Evolutionary conservation across 176 grass and related monocot genomes (phyloP), one percentile per base, ranked within the genome.

Genomic region (Hyparrhenia diplandra): DNA sequence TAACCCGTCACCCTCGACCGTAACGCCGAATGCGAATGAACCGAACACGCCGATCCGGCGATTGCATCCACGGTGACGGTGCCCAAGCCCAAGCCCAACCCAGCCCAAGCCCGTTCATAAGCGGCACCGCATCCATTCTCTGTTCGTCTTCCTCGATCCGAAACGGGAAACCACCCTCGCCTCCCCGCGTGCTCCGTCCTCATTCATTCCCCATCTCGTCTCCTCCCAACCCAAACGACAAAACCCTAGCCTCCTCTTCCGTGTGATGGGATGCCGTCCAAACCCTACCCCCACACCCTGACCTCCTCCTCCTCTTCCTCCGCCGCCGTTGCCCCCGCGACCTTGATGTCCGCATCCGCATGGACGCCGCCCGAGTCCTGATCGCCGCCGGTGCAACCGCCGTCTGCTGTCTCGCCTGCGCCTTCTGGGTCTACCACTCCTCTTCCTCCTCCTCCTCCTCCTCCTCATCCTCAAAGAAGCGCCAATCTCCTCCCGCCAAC

Each of bases 371-470:
- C 82, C 90, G 79, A 37, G 83, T 88, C 70, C 82, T 98, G 90
- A 98, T 98, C 92, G 88, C 92, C 61, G 71, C 88, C 62, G 92
- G 86, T 75, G 86, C 88, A 67, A 90, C 84, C 71, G 87, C 92
- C 18, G 67, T 95, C 76, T 95, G 87, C 80, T 94, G 87, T 70
- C 42, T 90, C 49, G 20, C 77, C 73, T 86, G 81, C 71, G 88
- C 90, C 60, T 69, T 87, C 70, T 95, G 86, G 86, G 76, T 73
- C 42, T 71, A 89, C 82, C 78, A 79, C 79, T 69, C 80, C 63
- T n/a, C 63, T 77, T 73, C 52, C 76, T 43, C 62, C n/a, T n/a
- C n/a, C n/a, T n/a, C n/a, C n/a, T n/a, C n/a, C n/a, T n/a, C n/a
- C 70, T 41, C 59, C 25, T 16, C 72, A 25, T 4, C 78, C 28